Percentiles rank a stretch among this genome's conserved stretches.
Conservation (phyloP, 768 basidiomycete species). For the Tremella yokohamensis region DNA sequence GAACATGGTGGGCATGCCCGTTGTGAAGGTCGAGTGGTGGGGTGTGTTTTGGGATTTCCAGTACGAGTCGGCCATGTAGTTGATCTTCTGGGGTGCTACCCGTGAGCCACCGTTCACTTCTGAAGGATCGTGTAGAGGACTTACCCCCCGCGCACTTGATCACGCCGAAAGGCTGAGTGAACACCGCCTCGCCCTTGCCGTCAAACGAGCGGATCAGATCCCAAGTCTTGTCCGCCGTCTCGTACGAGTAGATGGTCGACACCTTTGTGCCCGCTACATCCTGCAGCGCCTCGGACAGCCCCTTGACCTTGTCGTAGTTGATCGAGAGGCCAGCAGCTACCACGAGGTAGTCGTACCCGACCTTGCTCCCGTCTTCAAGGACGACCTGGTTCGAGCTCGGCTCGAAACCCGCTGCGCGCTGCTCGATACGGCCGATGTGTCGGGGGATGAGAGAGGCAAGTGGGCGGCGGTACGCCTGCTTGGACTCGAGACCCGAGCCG, state of each 20-base stretch:
- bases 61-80: slow-evolving; percentile 54
- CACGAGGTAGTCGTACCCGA: slow-evolving; percentile 80
- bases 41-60: slow-evolving; percentile 60
- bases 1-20: slow-evolving; percentile 94
- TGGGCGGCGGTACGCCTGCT: slow-evolving; percentile 61
- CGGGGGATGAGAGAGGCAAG: slow-evolving; percentile 69
- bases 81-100: slow-evolving; percentile 44
- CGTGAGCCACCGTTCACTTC: neutral
- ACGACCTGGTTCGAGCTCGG: slow-evolving; percentile 71
- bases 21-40: slow-evolving; percentile 75
- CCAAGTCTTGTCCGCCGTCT: slow-evolving; percentile 87
- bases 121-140: slow-evolving; percentile 1
- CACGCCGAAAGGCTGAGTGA: slow-evolving; percentile 88
- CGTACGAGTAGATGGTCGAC: slow-evolving; percentile 86
- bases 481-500: slow-evolving; percentile 75
- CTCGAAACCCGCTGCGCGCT: slow-evolving; percentile 69
- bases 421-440: slow-evolving; percentile 67
- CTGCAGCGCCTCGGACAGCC: slow-evolving; percentile 68
- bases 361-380: slow-evolving; percentile 64
- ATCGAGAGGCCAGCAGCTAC: slow-evolving; percentile 84
- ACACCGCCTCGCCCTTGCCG: slow-evolving; percentile 72
- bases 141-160: slow-evolving; percentile 75
- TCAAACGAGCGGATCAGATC: slow-evolving; percentile 70
- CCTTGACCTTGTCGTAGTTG: slow-evolving; percentile 72
- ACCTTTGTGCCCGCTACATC: slow-evolving; percentile 70